These are phyloP conservation scores for Penicillium sclerotiorum DNA, from an alignment of 2,329 filamentous ascomycete species.

Conservation along the genomic window DNA sequence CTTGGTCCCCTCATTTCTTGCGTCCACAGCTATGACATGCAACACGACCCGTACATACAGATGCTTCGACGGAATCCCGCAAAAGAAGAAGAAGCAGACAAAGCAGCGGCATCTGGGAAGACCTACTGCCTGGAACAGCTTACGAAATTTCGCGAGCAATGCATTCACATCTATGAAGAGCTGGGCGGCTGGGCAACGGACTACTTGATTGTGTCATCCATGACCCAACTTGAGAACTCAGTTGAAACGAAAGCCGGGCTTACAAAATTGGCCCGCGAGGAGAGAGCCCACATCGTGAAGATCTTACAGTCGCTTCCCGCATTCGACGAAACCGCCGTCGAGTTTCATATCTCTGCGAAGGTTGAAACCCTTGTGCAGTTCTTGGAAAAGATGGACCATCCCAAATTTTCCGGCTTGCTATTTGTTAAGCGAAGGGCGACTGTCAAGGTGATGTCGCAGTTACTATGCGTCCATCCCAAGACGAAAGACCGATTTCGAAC, in stretches of 20 bases:
- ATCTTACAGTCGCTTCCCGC: constrained; percentile 33
- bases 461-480: constrained; percentile 58
- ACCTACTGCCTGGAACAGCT: constrained; percentile 58
- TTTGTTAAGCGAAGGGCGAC: constrained; percentile 68
- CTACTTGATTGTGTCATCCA: constrained; percentile 60
- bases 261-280: constrained; percentile 56
- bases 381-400: constrained; percentile 43
- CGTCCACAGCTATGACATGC: constrained; percentile 55
- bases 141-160: constrained; percentile 55
- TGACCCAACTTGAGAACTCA: constrained; percentile 38
- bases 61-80: constrained; percentile 48
- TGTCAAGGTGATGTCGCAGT: constrained; percentile 60
- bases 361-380: constrained; percentile 59
- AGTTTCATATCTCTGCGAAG: constrained; percentile 58
- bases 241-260: constrained; percentile 33
- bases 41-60: constrained; percentile 63
- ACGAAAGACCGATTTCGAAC: constrained; percentile 49
- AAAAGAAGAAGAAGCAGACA: constrained; percentile 30
- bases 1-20: constrained; percentile 51
- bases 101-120: constrained; percentile 32
- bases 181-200: constrained; percentile 72
- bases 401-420: constrained; percentile 61
- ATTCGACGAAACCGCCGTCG: constrained; percentile 17
- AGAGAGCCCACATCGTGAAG: constrained; percentile 55
- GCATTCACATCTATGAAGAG: constrained; percentile 55